A percentile compares a stretch with the other conserved stretches of the same genome.
Conservation (phyloP, 768 basidiomycete genomes). For the Obba rivulosa region DNA sequence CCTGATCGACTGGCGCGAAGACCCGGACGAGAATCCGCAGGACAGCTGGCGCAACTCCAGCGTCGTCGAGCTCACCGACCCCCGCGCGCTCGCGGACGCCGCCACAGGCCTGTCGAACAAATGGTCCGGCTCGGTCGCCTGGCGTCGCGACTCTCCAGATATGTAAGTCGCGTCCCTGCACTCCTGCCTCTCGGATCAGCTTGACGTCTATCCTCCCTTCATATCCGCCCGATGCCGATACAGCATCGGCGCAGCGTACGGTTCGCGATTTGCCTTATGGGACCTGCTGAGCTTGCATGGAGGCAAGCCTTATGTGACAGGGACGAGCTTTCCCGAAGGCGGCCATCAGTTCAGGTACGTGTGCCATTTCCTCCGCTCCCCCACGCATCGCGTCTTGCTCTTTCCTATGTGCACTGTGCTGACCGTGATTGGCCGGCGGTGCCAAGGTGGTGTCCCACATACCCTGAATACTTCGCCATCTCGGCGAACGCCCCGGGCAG, state of each 20-base stretch:
- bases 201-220: neutral
- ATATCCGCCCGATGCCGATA: conserved; percentile 1
- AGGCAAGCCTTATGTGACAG: conserved; percentile 63
- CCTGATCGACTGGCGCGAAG: conserved; percentile 79
- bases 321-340: conserved; percentile 61
- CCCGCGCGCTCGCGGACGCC: conserved; percentile 52
- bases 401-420: neutral
- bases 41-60: conserved; percentile 56
- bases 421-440: neutral
- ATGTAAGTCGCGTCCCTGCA: conserved; percentile 47
- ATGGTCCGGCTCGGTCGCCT: conserved; percentile 58
- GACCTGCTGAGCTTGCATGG: conserved; percentile 67
- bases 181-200: neutral
- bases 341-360: conserved; percentile 62
- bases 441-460: conserved; percentile 70
- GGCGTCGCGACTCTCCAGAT: conserved; percentile 65
- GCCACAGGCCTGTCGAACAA: conserved; percentile 39
- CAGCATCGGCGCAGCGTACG: conserved; percentile 74
- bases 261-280: conserved; percentile 71
- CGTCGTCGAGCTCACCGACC: conserved; percentile 69
- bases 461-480: conserved; percentile 74
- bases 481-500: conserved; percentile 52
- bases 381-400: neutral
- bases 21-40: conserved; percentile 47
- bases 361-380: conserved; percentile 1